Evolutionary conservation across 192 early-diverging fungal species (phyloP), one percentile per base, ranked within the genome.

Genomic region (Linnemannia exigua): DNA sequence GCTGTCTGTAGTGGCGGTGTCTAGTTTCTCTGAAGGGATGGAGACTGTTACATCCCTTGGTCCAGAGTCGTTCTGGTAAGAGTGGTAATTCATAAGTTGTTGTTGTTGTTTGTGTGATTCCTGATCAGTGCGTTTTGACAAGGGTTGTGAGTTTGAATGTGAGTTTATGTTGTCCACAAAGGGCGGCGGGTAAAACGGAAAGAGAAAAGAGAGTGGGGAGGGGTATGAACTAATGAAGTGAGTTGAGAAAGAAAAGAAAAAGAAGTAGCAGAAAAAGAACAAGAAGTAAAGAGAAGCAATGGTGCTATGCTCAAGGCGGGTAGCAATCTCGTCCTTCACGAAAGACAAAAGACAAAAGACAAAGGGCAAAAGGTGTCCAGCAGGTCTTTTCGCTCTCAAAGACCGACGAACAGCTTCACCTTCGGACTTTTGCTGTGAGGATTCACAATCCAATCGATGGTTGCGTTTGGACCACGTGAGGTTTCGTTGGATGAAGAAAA

Each of bases 401-500:
- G 25, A 63, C 58, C 58, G 58, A 63, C 58, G 28, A 44, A 11
- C 58, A 33, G 28, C 9, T 31, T 14, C 28, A 63, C 58, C 54
- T 63, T 63, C 58, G 58, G 58, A 63, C 58, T 44, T 50, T 66
- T 37, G 47, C 41, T 44, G 41, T 6, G 9, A 44, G 41, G n/a
- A 69, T 14, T 70, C 22, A 20, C 12, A 12, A 63, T 12, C 75
- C 75, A 77, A 68, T 46, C 75, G 51, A 12, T 14, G 31, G 0
- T 9, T 25, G 31, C 17, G 66, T 66, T 50, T 50, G 61, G 47
- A 15, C 75, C 75, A 77, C 75, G 75, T 77, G 75, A 77, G 68
- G 54, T 54, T 17, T 8, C n/a, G 41, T 17, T 25, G 44, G 41
- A 28, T 50, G 46, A n/a, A 16, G 12, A 48, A 31, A 6, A 12